Evolutionary conservation across 164 flowering plant genomes (phyloP).

Genomic region (Tinospora cordifolia): DNA sequence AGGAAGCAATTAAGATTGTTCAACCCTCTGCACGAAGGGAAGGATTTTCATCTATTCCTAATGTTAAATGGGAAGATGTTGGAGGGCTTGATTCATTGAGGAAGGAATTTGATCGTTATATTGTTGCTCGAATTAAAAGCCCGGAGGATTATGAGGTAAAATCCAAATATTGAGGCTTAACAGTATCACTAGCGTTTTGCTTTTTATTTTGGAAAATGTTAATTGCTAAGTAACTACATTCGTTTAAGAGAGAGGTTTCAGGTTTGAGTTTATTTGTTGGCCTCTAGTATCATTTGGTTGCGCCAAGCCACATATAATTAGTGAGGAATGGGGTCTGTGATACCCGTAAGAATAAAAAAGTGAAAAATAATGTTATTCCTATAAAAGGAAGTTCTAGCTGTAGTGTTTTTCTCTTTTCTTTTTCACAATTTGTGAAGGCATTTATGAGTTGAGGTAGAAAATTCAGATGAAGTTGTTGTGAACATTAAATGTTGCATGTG

Average conservation of each 20-base stretch:
- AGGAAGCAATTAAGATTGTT: constrained; percentile 74
- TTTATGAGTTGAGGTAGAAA: background rate
- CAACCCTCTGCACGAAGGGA: constrained; percentile 89
- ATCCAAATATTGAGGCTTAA: background rate
- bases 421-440: background rate
- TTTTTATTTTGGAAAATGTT: too few relatives aligned
- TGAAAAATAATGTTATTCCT: too few relatives aligned
- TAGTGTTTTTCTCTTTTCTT: too few relatives aligned
- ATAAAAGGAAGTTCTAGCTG: too few relatives aligned
- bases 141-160: constrained; percentile 65
- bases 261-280: too few relatives aligned
- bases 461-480: background rate
- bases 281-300: too few relatives aligned
- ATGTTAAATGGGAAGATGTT: constrained; percentile 92
- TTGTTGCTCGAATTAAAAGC: constrained; percentile 56
- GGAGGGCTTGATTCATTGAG: constrained; percentile 74
- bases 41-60: constrained; percentile 81
- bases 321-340: too few relatives aligned
- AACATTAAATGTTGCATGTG: background rate
- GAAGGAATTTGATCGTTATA: constrained; percentile 54
- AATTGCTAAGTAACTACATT: too few relatives aligned
- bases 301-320: too few relatives aligned
- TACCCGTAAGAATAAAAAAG: too few relatives aligned
- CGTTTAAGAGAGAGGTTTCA: too few relatives aligned
- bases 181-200: too few relatives aligned